These are phyloP conservation scores for Thalassiosira sp. DNA, from an alignment of 352 stramenopile species.

Conservation along the genomic window DNA sequence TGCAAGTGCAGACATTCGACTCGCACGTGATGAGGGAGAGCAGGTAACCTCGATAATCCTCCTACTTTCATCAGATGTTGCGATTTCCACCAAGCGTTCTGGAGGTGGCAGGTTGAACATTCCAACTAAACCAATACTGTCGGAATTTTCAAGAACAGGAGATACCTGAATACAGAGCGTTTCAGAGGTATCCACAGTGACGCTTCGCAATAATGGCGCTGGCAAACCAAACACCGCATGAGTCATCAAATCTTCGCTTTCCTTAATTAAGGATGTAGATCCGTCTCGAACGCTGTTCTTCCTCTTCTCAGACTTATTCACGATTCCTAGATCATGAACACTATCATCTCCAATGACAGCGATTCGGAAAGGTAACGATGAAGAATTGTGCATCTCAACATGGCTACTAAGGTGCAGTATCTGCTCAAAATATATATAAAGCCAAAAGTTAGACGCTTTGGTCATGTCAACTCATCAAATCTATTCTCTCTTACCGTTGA, in stretches of 20 bases:
- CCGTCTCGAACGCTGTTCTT: constrained; percentile 22
- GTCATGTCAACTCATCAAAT: too few relatives aligned
- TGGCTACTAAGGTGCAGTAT: constrained; percentile 78
- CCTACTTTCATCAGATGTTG: constrained; percentile 44
- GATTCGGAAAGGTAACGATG: constrained; percentile 61
- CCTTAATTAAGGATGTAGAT: constrained; percentile 45
- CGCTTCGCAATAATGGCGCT: constrained; percentile 49
- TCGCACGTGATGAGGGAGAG: constrained; percentile 37
- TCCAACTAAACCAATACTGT: constrained; percentile 36
- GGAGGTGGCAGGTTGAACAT: constrained; percentile 59
- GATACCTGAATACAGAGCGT: constrained; percentile 58
- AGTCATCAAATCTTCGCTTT: constrained; percentile 56
- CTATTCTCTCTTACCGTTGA: constrained; percentile 69
- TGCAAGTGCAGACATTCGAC: constrained; percentile 25
- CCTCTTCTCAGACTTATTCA: constrained; percentile 41
- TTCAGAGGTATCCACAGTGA: constrained; percentile 53
- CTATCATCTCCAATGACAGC: constrained; percentile 54
- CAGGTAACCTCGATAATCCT: constrained; percentile 55
- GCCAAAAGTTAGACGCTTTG: too few relatives aligned
- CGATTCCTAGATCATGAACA: constrained; percentile 54
- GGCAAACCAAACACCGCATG: constrained; percentile 65
- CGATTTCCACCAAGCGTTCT: constrained; percentile 55
- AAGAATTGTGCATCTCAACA: constrained; percentile 74
- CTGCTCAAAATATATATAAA: constrained; percentile 29
- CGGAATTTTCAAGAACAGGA: constrained; percentile 42